Percentiles rank a stretch among this genome's conserved stretches.
phyloP scores from a whole-genome alignment of 306 rosid species.

The Morella rubra region DNA sequence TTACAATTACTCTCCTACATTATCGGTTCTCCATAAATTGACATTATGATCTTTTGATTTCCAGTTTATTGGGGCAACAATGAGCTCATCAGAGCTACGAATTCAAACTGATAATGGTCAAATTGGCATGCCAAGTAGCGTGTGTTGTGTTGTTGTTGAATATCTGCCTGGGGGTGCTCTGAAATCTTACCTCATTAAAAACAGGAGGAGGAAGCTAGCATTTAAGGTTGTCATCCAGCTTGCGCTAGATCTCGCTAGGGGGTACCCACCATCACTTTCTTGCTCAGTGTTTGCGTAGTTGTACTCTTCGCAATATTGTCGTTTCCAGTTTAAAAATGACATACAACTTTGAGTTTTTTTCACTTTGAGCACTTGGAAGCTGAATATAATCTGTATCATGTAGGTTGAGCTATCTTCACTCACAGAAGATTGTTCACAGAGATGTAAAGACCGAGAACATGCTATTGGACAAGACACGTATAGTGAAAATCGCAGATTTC shows the following conservation, averaged over 20 bases:
- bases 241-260: constrained; percentile 95
- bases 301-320: constrained; percentile 9
- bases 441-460: constrained; percentile 98
- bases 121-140: constrained; percentile 86
- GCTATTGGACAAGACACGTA: constrained; percentile 84
- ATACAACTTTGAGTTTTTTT: constrained; percentile 8
- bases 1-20: neutral
- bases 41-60: constrained; percentile 24
- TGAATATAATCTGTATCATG: constrained; percentile 31
- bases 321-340: constrained; percentile 25
- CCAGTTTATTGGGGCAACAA: constrained; percentile 93
- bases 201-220: constrained; percentile 89
- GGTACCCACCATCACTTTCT: constrained; percentile 44
- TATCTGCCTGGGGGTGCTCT: constrained; percentile 88
- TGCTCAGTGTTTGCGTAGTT: constrained; percentile 2
- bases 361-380: constrained; percentile 13
- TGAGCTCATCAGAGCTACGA: constrained; percentile 89
- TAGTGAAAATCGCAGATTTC: constrained; percentile 92
- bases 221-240: constrained; percentile 88
- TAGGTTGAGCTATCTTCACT: constrained; percentile 93
- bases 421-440: constrained; percentile 95
- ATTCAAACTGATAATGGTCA: constrained; percentile 87
- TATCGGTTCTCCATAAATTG: constrained; percentile 12
- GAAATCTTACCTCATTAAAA: constrained; percentile 83
- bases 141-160: constrained; percentile 95